Evolutionary conservation across 1,284 basidiomycete species (phyloP), one percentile per base, ranked within the genome.

Genomic region (Xerocomus nothofagi): DNA sequence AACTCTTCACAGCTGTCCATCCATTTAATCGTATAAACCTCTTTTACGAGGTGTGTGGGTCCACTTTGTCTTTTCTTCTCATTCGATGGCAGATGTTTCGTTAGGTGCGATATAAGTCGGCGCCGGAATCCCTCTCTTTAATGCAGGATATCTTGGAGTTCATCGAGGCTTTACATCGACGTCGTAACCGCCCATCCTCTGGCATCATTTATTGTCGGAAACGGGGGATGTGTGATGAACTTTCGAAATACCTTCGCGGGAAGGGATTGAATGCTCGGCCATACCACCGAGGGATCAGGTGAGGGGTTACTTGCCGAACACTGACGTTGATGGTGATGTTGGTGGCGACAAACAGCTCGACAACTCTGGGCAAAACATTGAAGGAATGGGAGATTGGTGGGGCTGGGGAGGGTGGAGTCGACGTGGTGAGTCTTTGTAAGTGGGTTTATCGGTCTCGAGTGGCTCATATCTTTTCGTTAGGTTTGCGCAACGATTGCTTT

Each of bases 181-280:
- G 82, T 49, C 74, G 85, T 8, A 77, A 77, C 20, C 70, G 77
- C 12, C 72, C 84, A 2, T 86, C 87, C 0, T 84, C 82, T 0
- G 92, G 91, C 0, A 84, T 94, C 37, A 77, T 94, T 2, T 94
- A 94, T 61, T 93, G 91, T 65, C 74, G 90, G 24, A 76, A 73
- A 27, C 78, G 79, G 33, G 73, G 68, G 6, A 80, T 78, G 37
- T 94, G 91, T 54, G 79, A 91, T 54, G 81, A 81, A 10, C 70
- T 94, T 4, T 78, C 88, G 0, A 64, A 64, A 0, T 84, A 77
- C 55, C 74, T 95, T 14, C 66, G 79, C 36, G 71, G 75, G 5
- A 82, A 82, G 45, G 89, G 90, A 0, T 62, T 94, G 34, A 80
- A 77, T 41, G 82, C 87, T 2, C 73, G 73, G 27, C 81, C 90